Percentiles rank a stretch among this genome's conserved stretches.
These are phyloP conservation scores for Cystobasidium sp. DNA, from an alignment of 1,284 basidiomycete genomes.

Conservation along the genomic window DNA sequence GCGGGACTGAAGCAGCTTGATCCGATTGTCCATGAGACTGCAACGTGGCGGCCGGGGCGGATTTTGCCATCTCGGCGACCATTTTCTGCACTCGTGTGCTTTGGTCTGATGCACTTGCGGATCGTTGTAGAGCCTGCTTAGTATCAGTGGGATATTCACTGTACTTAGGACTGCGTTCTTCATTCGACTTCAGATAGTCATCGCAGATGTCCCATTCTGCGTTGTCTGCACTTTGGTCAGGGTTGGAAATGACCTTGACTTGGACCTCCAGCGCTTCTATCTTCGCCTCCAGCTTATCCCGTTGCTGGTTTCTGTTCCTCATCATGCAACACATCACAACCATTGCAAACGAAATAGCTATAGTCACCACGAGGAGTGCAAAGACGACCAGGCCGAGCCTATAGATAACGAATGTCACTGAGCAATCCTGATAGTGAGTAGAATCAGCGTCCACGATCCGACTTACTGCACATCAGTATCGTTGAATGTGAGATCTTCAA, in stretches of 20 bases:
- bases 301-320: slow-evolving; percentile 7
- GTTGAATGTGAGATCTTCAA: neutral
- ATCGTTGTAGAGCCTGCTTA: too few relatives aligned
- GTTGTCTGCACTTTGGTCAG: too few relatives aligned
- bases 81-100: too few relatives aligned
- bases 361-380: slow-evolving; percentile 8
- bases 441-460: neutral
- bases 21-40: too few relatives aligned
- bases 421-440: neutral
- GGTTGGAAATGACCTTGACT: neutral
- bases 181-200: too few relatives aligned
- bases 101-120: too few relatives aligned
- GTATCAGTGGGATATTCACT: too few relatives aligned
- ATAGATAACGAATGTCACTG: neutral
- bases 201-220: too few relatives aligned
- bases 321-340: neutral
- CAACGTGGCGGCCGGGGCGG: too few relatives aligned
- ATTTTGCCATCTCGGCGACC: too few relatives aligned
- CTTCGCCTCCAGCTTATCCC: slow-evolving; percentile 4
- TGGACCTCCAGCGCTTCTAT: slow-evolving; percentile 4
- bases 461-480: slow-evolving; percentile 28
- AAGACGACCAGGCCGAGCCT: slow-evolving; percentile 22
- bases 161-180: too few relatives aligned
- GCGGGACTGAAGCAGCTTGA: too few relatives aligned
- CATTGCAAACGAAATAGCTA: slow-evolving; percentile 1